Base-by-base conservation (phyloP, 192 early-diverging fungal genomes). In the Podila verticillata region DNA sequence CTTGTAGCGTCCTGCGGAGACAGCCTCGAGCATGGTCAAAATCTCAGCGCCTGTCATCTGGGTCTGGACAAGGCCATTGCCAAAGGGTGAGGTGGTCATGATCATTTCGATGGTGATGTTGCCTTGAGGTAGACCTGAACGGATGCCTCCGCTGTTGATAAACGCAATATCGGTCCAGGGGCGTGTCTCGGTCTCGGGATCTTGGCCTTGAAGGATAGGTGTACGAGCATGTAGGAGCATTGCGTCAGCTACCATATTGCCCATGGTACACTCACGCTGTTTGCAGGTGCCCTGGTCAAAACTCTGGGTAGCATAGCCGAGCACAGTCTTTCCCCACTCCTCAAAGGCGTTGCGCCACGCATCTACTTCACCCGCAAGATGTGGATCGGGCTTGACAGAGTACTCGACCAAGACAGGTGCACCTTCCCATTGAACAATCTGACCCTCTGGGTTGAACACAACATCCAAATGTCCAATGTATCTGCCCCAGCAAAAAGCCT, bases 161-260 rank as follows among this genome's bases (percentile, higher is more conserved):
- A 93, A 73, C 6, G 89, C 89, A 26, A 91, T 64, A 31, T 87
- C 75, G 36, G 70, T 72, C 77, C 77, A 80, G 5, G 77, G 77
- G 0, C 70, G 69, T 51, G 10, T 31, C 22, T 51, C 19, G 20
- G n/a, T 29, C 19, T 39, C 15, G 12, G 26, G 54, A 1, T 9
- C 32, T 1, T 34, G 4, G 30, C 9, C 28, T 8, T 36, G 20
- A 17, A 77, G 67, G 36, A 58, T 66, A 19, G 72, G 68, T 8
- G 65, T 61, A 1, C 61, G 48, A 49, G 75, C 73, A 22, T 71
- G 57, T 58, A 81, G 75, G 24, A 90, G 73, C 83, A 95, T 85
- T 5, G 91, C 88, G 71, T 94, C 92, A 4, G 91, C 75, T 7
- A 94, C 80, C 32, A 93, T 39, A 68, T 92, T 84, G 57, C 92